These are phyloP conservation scores for Hysterangium stoloniferum DNA, from an alignment of 768 basidiomycete species.

Conservation along the genomic window DNA sequence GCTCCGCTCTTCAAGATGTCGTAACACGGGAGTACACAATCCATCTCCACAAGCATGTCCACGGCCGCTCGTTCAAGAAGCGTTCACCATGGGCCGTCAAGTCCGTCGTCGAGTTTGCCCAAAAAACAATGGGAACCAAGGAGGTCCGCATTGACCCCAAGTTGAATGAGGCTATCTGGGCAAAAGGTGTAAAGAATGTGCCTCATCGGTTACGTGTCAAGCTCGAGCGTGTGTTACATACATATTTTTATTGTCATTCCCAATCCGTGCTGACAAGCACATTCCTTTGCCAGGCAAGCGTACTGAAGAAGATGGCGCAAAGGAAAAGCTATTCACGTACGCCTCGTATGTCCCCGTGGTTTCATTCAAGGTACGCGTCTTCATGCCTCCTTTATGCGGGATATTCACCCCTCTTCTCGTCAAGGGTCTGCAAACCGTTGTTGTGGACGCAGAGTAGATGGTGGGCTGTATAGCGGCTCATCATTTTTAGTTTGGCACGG, in stretches of 20 bases:
- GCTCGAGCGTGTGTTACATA: constrained; percentile 85
- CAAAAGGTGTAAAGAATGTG: constrained; percentile 86
- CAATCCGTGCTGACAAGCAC: constrained; percentile 11
- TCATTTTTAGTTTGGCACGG: too few species aligned
- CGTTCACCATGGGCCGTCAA: constrained; percentile 96
- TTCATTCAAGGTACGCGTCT: constrained; percentile 70
- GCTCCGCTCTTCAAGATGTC: constrained; percentile 96
- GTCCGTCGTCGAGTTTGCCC: constrained; percentile 85
- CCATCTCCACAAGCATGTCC: constrained; percentile 92
- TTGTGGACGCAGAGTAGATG: constrained; percentile 71
- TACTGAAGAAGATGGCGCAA: constrained; percentile 97
- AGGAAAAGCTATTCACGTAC: constrained; percentile 95
- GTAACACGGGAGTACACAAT: constrained; percentile 99
- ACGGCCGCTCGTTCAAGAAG: constrained; percentile 94
- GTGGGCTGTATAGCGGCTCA: too few species aligned
- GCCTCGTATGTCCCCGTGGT: constrained; percentile 72
- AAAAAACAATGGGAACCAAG: constrained; percentile 90
- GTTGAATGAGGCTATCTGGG: constrained; percentile 95
- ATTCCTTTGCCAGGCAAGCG: constrained; percentile 63
- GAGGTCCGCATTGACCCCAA: constrained; percentile 94
- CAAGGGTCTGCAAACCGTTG: constrained; percentile 78
- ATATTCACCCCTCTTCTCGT: constrained; percentile 14
- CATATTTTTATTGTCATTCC: not conserved
- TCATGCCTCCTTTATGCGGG: not conserved
- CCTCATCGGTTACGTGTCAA: constrained; percentile 89